phyloP scores from a whole-genome alignment of 768 basidiomycete species.

The Lactifluus volemus region DNA sequence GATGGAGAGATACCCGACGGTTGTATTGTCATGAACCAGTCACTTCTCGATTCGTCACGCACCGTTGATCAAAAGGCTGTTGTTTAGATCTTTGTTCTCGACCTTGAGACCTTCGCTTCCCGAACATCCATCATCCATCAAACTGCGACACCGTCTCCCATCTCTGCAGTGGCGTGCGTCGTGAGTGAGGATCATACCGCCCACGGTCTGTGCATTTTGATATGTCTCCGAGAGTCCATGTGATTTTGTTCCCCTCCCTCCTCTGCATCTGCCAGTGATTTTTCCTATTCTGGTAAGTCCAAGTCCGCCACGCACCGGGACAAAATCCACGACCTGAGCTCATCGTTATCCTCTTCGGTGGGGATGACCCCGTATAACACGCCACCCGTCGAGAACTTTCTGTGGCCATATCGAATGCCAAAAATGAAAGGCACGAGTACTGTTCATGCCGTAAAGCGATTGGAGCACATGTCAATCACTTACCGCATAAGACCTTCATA shows the following conservation, averaged over 20 bases:
- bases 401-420: neutral
- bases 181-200: neutral
- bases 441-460: neutral
- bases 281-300: neutral
- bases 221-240: neutral
- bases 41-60: neutral
- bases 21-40: neutral
- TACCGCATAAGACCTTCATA: neutral
- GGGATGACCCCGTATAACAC: neutral
- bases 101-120: neutral
- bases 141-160: neutral
- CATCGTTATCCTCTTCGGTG: no score
- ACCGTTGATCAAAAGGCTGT: neutral
- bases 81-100: neutral
- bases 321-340: neutral
- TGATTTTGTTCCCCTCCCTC: neutral
- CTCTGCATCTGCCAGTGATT: no score
- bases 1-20: neutral
- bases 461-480: neutral
- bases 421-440: neutral
- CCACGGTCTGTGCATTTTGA: no score
- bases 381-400: neutral
- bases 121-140: neutral
- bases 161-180: neutral
- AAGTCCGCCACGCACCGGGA: neutral